A percentile compares a stretch with the other conserved stretches of the same genome.
Evolutionary conservation across 768 basidiomycete genomes (phyloP).

Genomic region (Leccinum uliginosum): DNA sequence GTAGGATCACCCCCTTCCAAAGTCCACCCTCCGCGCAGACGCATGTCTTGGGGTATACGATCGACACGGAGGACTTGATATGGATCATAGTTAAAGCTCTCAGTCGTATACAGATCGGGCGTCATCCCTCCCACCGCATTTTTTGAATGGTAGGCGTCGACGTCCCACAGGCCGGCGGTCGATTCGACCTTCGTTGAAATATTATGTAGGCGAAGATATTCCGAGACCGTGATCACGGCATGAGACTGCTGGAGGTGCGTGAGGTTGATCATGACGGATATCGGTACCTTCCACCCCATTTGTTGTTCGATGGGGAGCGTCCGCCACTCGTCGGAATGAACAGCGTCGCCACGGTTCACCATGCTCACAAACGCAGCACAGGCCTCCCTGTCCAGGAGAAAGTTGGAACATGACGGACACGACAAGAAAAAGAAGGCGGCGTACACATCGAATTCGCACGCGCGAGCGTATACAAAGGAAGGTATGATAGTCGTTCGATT

Average conservation of each 20-base stretch:
- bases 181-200: constrained; percentile 31
- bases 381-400: constrained; percentile 20
- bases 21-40: constrained; percentile 30
- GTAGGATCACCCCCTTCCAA: constrained; percentile 10
- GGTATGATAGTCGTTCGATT: constrained; percentile 43
- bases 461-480: constrained; percentile 44
- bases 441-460: constrained; percentile 37
- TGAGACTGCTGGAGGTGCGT: constrained; percentile 35
- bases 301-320: constrained; percentile 33
- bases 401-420: background rate
- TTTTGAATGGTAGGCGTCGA: constrained; percentile 30
- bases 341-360: constrained; percentile 44
- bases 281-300: constrained; percentile 34
- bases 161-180: constrained; percentile 36
- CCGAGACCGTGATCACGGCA: constrained; percentile 36
- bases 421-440: background rate
- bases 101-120: constrained; percentile 31
- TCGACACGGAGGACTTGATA: constrained; percentile 34
- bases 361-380: constrained; percentile 40
- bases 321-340: constrained; percentile 38
- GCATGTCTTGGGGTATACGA: constrained; percentile 29
- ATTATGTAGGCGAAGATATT: constrained; percentile 40
- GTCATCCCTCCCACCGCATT: constrained; percentile 9
- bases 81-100: constrained; percentile 38
- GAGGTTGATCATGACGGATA: constrained; percentile 41